phyloP scores from a whole-genome alignment of 768 basidiomycete species.

The Mycena latifolia region DNA sequence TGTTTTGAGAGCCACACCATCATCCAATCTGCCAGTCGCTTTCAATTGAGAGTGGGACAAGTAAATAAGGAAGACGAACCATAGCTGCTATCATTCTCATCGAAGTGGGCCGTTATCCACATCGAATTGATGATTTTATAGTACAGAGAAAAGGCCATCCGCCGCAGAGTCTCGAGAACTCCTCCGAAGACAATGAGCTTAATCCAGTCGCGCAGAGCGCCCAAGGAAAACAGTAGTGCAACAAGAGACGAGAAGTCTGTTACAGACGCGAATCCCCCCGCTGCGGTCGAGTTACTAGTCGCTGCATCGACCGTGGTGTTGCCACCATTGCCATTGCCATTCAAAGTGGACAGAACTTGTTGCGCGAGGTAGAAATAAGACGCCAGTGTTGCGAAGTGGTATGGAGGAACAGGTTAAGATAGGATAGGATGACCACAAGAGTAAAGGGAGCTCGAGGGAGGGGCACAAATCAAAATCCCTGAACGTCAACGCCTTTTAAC shows the following conservation, averaged over 20 bases:
- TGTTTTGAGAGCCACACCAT: conserved; percentile 77
- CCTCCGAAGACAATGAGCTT: conserved; percentile 75
- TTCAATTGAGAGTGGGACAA: conserved; percentile 7
- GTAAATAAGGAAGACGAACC: conserved; percentile 48
- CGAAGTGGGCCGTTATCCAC: conserved; percentile 73
- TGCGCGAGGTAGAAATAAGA: conserved; percentile 41
- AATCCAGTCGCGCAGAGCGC: conserved; percentile 72
- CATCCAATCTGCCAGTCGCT: conserved; percentile 67
- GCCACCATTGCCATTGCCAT: conserved; percentile 14
- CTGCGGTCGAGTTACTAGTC: conserved; percentile 34
- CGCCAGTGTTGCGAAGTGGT: conserved; percentile 36
- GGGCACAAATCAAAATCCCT: background rate
- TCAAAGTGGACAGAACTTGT: conserved; percentile 39
- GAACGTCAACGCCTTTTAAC: conserved; percentile 2
- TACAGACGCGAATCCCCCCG: conserved; percentile 22
- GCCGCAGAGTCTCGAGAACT: conserved; percentile 68
- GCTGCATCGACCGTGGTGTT: conserved; percentile 24
- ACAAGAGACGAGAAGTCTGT: conserved; percentile 51
- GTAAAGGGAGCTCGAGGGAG: too few species aligned
- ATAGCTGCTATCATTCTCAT: conserved; percentile 68
- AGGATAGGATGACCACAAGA: background rate
- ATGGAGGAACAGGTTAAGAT: background rate
- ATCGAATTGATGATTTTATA: conserved; percentile 60
- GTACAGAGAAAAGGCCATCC: conserved; percentile 58
- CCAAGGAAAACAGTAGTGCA: conserved; percentile 61